These are phyloP conservation scores for Phalaenopsis equestris DNA, from an alignment of 106 monocot genomes.

Conservation along the genomic window DNA sequence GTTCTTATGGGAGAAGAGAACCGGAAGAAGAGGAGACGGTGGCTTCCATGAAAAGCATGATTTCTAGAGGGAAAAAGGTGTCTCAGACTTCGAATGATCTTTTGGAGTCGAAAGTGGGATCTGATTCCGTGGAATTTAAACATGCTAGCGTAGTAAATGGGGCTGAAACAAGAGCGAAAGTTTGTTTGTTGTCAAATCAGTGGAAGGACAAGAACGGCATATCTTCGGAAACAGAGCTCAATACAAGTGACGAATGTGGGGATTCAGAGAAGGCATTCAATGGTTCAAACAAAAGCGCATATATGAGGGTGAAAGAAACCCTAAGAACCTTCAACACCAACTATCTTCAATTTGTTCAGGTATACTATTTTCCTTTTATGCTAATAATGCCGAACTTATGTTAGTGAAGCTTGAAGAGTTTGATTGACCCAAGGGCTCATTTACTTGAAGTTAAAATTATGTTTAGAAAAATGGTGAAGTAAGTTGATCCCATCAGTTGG, in stretches of 20 bases:
- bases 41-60: not conserved
- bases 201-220: not conserved
- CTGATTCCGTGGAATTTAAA: not conserved
- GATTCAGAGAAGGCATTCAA: not conserved
- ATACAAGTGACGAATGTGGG: not conserved
- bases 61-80: not conserved
- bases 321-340: conserved; percentile 36
- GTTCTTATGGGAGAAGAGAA: not conserved
- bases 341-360: conserved; percentile 50
- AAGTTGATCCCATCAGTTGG: too few relatives aligned
- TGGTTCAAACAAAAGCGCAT: conserved; percentile 21
- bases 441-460: not conserved
- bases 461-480: not conserved
- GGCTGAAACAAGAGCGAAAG: not conserved
- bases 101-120: not conserved
- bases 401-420: not conserved
- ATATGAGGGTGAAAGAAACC: conserved; percentile 36
- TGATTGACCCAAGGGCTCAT: not conserved
- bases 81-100: not conserved
- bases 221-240: not conserved
- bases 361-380: not conserved
- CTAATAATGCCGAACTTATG: not conserved
- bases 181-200: not conserved
- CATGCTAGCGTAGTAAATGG: not conserved
- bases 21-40: not conserved